Evolutionary conservation across 495 filamentous ascomycete species (phyloP), one percentile per base, ranked within the genome.

Genomic region (Aspergillus coremiiformis): DNA sequence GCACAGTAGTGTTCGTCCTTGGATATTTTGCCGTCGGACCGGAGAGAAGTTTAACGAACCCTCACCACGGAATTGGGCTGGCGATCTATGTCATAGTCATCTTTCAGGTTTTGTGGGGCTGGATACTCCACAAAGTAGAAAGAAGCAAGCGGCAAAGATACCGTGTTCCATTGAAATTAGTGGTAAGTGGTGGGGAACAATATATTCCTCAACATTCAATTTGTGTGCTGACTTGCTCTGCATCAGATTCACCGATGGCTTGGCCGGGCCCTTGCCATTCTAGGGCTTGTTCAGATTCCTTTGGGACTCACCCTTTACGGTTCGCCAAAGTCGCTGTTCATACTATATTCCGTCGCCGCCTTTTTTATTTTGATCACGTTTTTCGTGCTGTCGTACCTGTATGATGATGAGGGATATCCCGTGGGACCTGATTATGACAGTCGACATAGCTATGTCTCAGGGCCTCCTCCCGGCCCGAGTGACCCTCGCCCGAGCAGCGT

Each of bases 241-340:
- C 6, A 17, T 21, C 49, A 84, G 81, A 59, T 85, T 39, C 93
- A 98, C 67, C 85, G 89, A 57, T 96, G 92, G 90, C 63, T 90
- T 39, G 93, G 93, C 29, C 78, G 90, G 27, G 70, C 71, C 0
- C 79, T 91, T 45, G 84, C 84, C 8, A 64, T 97, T 24, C 71
- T 98, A 5, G 93, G 86, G 5, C 78, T 98, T 47, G 78, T 85
- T 7, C 94, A 98, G 65, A 83, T 97, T 22, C 87, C 92, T 1
- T 72, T 97, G 1, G 93, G 93, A 0, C 77, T 98, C 44, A 91
- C 90, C 4, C 77, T 98, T 10, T 98, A 96, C 60, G 93, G 93
- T 14, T 93, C 90, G 27, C 93, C 94, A 12, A 81, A 86, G 64
- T 71, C 72, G 11, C 73, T 89, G 0, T 98, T 98, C 64, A 84